Evolutionary conservation across 2,329 filamentous ascomycete genomes (phyloP).

Genomic region (Thelonectria discophora): DNA sequence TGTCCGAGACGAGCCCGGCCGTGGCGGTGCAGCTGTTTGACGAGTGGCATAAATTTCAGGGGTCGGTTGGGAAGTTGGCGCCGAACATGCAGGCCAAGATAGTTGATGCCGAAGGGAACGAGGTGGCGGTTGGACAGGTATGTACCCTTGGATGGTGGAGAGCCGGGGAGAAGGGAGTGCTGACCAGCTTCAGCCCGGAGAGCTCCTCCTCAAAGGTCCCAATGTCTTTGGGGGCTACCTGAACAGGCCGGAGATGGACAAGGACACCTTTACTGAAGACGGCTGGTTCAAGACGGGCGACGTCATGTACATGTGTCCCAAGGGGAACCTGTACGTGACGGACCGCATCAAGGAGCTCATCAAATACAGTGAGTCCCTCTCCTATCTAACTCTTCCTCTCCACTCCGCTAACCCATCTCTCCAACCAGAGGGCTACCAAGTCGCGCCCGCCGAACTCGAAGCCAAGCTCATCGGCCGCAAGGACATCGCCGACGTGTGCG

Average conservation of each 20-base stretch:
- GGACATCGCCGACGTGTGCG: slow-evolving; percentile 66
- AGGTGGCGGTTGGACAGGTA: slow-evolving; percentile 63
- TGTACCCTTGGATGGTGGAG: background rate
- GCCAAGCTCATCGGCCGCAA: slow-evolving; percentile 55
- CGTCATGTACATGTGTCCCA: slow-evolving; percentile 78
- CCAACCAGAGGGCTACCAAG: slow-evolving; percentile 68
- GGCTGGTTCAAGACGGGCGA: slow-evolving; percentile 94
- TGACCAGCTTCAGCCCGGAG: slow-evolving; percentile 56
- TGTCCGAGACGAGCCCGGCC: slow-evolving; percentile 86
- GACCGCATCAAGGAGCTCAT: slow-evolving; percentile 80
- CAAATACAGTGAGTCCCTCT: slow-evolving; percentile 57
- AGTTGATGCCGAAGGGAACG: slow-evolving; percentile 68
- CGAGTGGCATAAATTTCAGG: slow-evolving; percentile 80
- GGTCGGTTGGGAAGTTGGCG: slow-evolving; percentile 79
- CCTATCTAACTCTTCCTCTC: slow-evolving; percentile 8
- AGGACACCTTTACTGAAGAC: slow-evolving; percentile 75
- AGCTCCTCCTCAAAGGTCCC: slow-evolving; percentile 80
- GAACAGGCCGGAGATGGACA: slow-evolving; percentile 76
- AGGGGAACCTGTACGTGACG: slow-evolving; percentile 89
- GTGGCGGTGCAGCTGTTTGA: slow-evolving; percentile 78
- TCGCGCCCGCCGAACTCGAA: slow-evolving; percentile 73
- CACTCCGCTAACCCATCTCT: slow-evolving; percentile 38
- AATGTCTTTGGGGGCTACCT: slow-evolving; percentile 84
- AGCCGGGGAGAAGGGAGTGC: background rate
- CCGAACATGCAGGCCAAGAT: slow-evolving; percentile 85